Base-by-base conservation (phyloP, 2,329 filamentous ascomycete genomes). In the Dactylellina drechsleri region DNA sequence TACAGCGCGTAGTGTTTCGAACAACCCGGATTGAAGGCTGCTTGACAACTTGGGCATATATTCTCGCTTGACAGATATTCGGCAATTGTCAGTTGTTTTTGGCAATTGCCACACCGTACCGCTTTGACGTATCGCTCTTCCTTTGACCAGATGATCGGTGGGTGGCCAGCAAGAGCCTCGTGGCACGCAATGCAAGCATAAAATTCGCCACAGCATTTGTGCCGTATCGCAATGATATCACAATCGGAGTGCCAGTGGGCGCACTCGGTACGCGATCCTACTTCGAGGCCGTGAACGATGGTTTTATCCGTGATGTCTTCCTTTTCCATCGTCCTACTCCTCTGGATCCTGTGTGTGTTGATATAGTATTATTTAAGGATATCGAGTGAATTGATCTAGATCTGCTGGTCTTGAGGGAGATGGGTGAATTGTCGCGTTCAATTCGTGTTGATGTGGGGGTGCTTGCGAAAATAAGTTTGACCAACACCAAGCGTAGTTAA, bases 151-250 rank as follows among this genome's bases (percentile, higher is more conserved):
- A n/a, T 2, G 12, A 23, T 18, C n/a, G 47, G 16, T 13, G 4
- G 16, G 12, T 52, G 47, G 47, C 20, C 47, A 52, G 47, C 47
- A 20, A 52, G 47, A 20, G 47, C 47, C 1, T 52, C 47, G 10
- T 52, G 47, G 47, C 47, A 52, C 10, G 15, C 12, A 5, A 52
- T 23, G 20, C 47, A 52, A 13, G 47, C 47, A 13, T 52, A 52
- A 52, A 18, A 52, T 12, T 13, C 20, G 16, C 47, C 16, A 18
- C 47, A 52, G 20, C 47, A 52, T 52, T 52, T 52, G 20, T 52
- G 47, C 23, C 18, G n/a, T 18, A 52, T 52, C 4, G 47, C 47
- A 18, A 52, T 52, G 47, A 52, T 52, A 23, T 52, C 47, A 23
- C 5, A 16, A 8, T 18, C 16, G 4, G 47, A 52, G 20, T 52